Evolutionary conservation across 2,329 filamentous ascomycete genomes (phyloP), one percentile per base, ranked within the genome.

Genomic region (Didymella arachidicola): DNA sequence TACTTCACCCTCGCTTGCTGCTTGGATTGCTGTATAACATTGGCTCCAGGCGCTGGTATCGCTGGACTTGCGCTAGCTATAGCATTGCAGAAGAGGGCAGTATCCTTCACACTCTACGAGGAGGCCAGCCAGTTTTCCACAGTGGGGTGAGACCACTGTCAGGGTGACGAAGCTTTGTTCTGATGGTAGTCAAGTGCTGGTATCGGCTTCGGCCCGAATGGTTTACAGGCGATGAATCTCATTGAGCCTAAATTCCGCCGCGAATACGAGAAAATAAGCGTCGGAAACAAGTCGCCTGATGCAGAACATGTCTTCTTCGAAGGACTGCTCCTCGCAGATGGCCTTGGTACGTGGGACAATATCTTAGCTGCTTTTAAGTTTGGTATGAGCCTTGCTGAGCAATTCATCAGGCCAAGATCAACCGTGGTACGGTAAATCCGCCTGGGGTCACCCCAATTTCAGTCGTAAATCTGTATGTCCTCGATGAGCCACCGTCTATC

Each of bases 261-360:
- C 12, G 65, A 69, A 61, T 82, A 81, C 57, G 72, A 79, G 57
- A 63, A 66, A 5, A 75, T 79, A 27, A 75, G 75, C 43, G 76
- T 77, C 7, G 74, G 70, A 10, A 81, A 82, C 55, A 70, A 76
- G 54, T 72, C 61, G 22, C 67, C 72, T 2, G 72, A 77, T 29
- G 76, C 77, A 18, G 66, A 73, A 49, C 70, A 82, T 52, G 72
- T 77, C 41, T 72, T 80, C 57, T 78, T 81, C 56, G 79, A 81
- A 41, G 79, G 76, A 1, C 65, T 80, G 52, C 73, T 75, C 29
- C 73, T 78, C 12, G 71, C 79, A 53, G 70, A 77, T n/a, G 78
- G 77, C 1, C 72, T 81, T 32, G 79, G 78, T 80, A 77, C 57
- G 75, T 49, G 22, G 22, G 22, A 22, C 22, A 22, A 22, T 22